Evolutionary conservation across 495 filamentous ascomycete species (phyloP), one percentile per base, ranked within the genome.

Genomic region (Aspergillus carlsbadensis): DNA sequence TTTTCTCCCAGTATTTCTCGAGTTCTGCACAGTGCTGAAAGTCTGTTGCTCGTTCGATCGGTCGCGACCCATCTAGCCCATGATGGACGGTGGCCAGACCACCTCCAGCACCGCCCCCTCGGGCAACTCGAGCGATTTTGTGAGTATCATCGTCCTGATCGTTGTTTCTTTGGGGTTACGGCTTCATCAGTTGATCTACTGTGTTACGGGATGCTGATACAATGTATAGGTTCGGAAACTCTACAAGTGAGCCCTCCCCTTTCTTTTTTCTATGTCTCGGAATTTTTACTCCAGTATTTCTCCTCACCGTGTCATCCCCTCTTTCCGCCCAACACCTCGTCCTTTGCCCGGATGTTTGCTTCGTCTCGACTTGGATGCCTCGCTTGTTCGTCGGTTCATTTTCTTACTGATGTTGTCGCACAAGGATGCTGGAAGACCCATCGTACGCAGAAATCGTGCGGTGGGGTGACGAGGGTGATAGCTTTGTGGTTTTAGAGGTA

Each of bases 401-500:
- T 50, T 39, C 14, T 54, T 10, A 42, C 57, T 54, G 36, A 49
- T 52, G 34, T 53, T 52, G 49, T 58, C 41, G 53, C 52, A 26
- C 34, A 71, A 98, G 94, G 72, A 98, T 98, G 94, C 79, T 98
- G 64, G 94, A 98, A 75, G 93, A 96, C 66, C 91, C 92, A 21
- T 86, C 91, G 50, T 96, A 98, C 69, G 85, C 91, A 52, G 85
- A 85, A 45, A 92, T 98, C 53, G 94, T 98, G 41, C 85, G 95
- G 70, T 98, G 94, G 94, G 93, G 91, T 56, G 87, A 96, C 62
- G 86, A 90, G 54, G 91, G 91, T 45, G 91, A 96, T 67, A 96
- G 91, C 69, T 98, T 98, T 65, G 95, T 98, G 45, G 94, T 98
- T 44, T 78, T 98, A 48, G 95, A 98, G 86, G 93, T 96, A 84